Evolutionary conservation across 2,329 filamentous ascomycete species (phyloP), one percentile per base, ranked within the genome.

Genomic region (Alternaria infectoria): DNA sequence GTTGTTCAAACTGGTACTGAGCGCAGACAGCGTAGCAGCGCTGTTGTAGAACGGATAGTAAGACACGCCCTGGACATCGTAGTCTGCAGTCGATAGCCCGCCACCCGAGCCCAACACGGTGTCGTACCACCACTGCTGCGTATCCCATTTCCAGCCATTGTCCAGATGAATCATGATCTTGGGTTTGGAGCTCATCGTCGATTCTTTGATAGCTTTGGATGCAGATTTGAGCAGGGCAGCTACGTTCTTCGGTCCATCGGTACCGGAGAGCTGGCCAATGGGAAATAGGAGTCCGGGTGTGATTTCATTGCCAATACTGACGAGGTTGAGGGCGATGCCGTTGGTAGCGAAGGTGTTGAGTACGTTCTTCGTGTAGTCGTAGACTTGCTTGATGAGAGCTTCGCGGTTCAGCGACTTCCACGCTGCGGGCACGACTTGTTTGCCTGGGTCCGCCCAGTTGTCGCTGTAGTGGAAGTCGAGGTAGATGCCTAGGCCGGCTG

Each of bases 251-350:
- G 74, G 73, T 15, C 74, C 76, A 23, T 70, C 69, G 66, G 84
- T 86, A 58, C 83, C 85, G 32, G 78, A 80, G 9, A 86, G 86
- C 13, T 81, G 79, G 13, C 90, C 91, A 0, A 87, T 84, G 0
- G 90, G 89, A 83, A 88, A 91, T 46, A 93, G 84, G 30, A 93
- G 80, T 0, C 91, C 91, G 2, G 83, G 80, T 0, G 87, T 86
- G 75, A 93, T 92, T 74, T 93, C 91, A 72, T 93, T 93, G 23
- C 91, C 91, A 67, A 93, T 89, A 15, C 88, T 89, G 54, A 93
- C 85, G 54, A 93, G 88, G 2, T 83, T 81, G 0, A 90, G 86
- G 4, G 82, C 77, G 21, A 91, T 82, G 4, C 84, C 83, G 15
- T 85, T 85, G 0, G 77, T 76, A 1, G 86, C 83, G 70, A 92